Evolutionary conservation across 257 asterid species (phyloP), one percentile per base, ranked within the genome.

Genomic region (Fraxinus americana): DNA sequence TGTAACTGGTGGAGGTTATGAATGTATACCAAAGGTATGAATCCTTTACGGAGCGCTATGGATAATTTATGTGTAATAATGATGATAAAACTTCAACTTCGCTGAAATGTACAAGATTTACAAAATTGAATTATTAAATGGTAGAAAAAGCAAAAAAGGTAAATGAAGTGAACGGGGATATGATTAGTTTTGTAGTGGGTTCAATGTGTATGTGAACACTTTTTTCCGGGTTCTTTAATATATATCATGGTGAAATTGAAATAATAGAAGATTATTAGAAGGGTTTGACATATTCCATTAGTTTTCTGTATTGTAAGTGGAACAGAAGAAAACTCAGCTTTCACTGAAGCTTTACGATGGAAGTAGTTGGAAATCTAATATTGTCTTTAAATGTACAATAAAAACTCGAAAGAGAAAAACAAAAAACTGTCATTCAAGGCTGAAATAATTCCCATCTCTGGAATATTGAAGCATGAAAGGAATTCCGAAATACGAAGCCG

Each of bases 1-100:
- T 85, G 99, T 92, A 41, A 96, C 99, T 0, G 99, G 99, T 79
- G 99, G 99, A 82, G 99, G 99, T 81, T 92, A 89, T 79, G 95
- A 96, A 87, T 94, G 98, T 76, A 79, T 96, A 72, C 99, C 99
- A 70, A 94, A 86, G 97, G 99, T 96, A 85, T 63, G 19, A 17
- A 65, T 72, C 66, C 72, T 52, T 29, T 25, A 54, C 5, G 4
- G 5, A 43, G 52, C 52, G 17, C 0, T n/a, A 19, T 23, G 30
- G 70, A 17, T 21, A n/a, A 32, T 7, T 36, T 59, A 3, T 21
- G 7, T 35, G 78, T 43, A 57, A 10, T 5, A 21, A 36, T 34
- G 23, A n/a, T 21, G 3, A 38, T 50, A 65, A 16, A 52, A 52
- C 61, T 19, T 52, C 8, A 43, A 43, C 52, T 43, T 52, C 35